Evolutionary conservation across 352 stramenopile genomes (phyloP).

Genomic region (Peronospora destructor): DNA sequence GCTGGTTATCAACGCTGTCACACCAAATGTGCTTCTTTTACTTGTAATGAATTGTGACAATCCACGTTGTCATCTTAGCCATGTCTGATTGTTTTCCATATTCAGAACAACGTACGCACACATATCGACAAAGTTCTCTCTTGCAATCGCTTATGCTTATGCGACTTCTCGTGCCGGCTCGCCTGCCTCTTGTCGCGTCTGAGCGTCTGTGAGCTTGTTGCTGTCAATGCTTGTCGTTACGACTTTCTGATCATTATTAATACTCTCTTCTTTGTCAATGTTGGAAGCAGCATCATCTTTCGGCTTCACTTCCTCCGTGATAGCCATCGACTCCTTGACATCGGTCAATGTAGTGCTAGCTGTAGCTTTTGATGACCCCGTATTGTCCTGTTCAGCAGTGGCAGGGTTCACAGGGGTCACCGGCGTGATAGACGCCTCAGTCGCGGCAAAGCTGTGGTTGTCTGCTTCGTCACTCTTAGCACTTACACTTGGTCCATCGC

Average conservation of each 20-base stretch:
- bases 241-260: slow-evolving; percentile 18
- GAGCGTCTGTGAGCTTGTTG: slow-evolving; percentile 15
- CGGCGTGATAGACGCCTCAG: slow-evolving; percentile 26
- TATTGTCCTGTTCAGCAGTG: slow-evolving; percentile 10
- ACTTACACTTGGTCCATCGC: slow-evolving; percentile 22
- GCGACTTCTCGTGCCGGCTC: slow-evolving; percentile 43
- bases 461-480: slow-evolving; percentile 6
- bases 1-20: background rate
- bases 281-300: slow-evolving; percentile 9
- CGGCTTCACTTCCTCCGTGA: slow-evolving; percentile 11
- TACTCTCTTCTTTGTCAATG: slow-evolving; percentile 3
- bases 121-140: slow-evolving; percentile 13
- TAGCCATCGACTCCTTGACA: slow-evolving; percentile 10
- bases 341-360: slow-evolving; percentile 2
- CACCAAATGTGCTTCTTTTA: too few relatives aligned
- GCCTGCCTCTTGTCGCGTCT: slow-evolving; percentile 38
- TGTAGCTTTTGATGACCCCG: background rate
- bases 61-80: slow-evolving; percentile 7
- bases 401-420: slow-evolving; percentile 30
- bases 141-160: slow-evolving; percentile 12
- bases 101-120: slow-evolving; percentile 13
- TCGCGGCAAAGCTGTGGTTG: slow-evolving; percentile 21
- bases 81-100: slow-evolving; percentile 20
- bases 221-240: slow-evolving; percentile 20
- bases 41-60: too few relatives aligned